Base-by-base conservation (phyloP, 2,329 filamentous ascomycete genomes). In the Talaromyces sp. region DNA sequence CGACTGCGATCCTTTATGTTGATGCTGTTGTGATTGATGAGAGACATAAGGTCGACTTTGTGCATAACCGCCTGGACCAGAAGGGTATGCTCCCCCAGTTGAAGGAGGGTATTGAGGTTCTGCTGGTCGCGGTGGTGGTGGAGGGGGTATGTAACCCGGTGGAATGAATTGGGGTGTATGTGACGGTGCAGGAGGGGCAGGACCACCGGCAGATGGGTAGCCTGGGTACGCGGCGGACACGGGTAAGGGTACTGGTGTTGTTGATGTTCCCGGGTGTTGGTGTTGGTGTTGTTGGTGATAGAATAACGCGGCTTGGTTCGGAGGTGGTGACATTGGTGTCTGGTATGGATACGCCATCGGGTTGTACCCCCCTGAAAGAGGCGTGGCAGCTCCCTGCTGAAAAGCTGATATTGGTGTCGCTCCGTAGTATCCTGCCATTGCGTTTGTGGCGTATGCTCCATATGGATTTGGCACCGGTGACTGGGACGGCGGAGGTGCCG, bases 81-180 rank as follows among this genome's bases (percentile, higher is more conserved):
- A 73, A 1, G 76, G 74, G 66, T 82, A 86, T n/a, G 80, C 80
- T 41, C 80, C 78, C 51, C 78, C 73, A 50, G 78, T 73, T 4
- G 80, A 76, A n/a, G 58, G 25, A 28, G 70, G 67, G 57, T 75
- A 74, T 22, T 62, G 66, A 13, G 72, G 60, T 67, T 78, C 81
- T 51, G 85, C 84, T 5, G 83, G 84, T 2, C 84, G 83, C 1
- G 85, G 85, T 0, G 85, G 86, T 10, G 86, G 86, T 3, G 85
- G 86, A 17, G 85, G 85, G 0, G 84, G 85, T 25, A 88, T 79
- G 67, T 87, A 89, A 4, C 85, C 85, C 53, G 84, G 80, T 11
- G 84, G 84, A 56, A 86, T 72, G 61, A 76, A 77, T 54, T 75
- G 74, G 15, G 72, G 68, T 28, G 75, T 70, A 31, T 75, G 75